These are phyloP conservation scores for Capsella bursapastoris DNA, from an alignment of 345 rosid species.

Conservation along the genomic window DNA sequence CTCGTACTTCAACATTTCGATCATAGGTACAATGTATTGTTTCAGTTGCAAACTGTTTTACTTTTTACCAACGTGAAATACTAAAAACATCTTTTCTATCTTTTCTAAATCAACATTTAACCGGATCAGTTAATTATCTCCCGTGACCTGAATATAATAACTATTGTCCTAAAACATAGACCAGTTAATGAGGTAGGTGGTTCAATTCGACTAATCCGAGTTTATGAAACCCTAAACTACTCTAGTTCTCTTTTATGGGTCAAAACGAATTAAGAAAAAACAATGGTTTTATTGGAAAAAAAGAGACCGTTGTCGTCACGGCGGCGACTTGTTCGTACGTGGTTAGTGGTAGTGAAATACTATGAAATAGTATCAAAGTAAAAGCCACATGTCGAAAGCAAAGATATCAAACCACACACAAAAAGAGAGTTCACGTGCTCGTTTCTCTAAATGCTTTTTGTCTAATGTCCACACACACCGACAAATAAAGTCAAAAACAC, in stretches of 20 bases:
- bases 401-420: neutral
- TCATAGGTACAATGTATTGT: conserved; percentile 25
- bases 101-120: conserved; percentile 4
- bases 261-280: neutral
- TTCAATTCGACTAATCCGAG: neutral
- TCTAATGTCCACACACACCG: conserved; percentile 42
- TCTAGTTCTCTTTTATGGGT: neutral
- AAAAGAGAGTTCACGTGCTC: conserved; percentile 41
- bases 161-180: neutral
- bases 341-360: neutral
- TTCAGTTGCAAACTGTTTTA: conserved; percentile 14
- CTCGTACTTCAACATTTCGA: conserved; percentile 7
- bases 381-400: conserved; percentile 43
- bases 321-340: conserved; percentile 44
- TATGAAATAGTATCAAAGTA: conserved; percentile 23
- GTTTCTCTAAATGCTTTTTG: conserved; percentile 29
- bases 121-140: neutral
- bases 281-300: conserved; percentile 4
- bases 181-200: neutral
- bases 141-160: neutral
- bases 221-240: conserved; percentile 4
- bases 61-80: neutral
- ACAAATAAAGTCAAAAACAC: conserved; percentile 32
- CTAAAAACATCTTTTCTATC: neutral
- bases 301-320: conserved; percentile 57